phyloP scores from a whole-genome alignment of 495 filamentous ascomycete species.

The Tuber magnatum region DNA sequence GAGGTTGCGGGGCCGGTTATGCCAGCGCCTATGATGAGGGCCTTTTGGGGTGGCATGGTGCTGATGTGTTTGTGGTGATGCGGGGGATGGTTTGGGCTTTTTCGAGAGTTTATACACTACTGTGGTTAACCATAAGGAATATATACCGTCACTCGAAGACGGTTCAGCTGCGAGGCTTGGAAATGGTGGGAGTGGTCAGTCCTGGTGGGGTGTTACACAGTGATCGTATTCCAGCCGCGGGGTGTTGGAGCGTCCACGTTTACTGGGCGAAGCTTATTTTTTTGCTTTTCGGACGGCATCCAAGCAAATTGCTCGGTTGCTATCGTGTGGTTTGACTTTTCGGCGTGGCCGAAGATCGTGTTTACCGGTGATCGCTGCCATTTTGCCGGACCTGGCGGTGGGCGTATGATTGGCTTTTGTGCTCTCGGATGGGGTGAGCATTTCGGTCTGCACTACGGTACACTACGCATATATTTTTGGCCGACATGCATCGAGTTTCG shows the following conservation, averaged over 20 bases:
- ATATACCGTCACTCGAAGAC: background rate
- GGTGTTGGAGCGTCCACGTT: background rate
- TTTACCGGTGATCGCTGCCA: background rate
- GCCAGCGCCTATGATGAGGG: background rate
- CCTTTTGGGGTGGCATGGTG: background rate
- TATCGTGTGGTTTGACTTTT: background rate
- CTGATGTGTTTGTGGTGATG: background rate
- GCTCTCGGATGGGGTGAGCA: background rate
- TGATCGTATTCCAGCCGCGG: background rate
- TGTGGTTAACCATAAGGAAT: background rate
- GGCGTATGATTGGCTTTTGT: background rate
- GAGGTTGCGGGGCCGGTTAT: constrained; percentile 49
- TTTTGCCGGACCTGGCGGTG: background rate
- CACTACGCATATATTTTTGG: background rate
- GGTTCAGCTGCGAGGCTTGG: background rate
- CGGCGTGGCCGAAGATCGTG: background rate
- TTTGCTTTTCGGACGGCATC: background rate
- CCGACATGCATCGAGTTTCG: background rate
- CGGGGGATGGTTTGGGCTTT: background rate
- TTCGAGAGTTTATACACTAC: background rate
- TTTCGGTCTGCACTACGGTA: background rate
- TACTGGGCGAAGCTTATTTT: background rate
- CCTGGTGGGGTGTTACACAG: background rate
- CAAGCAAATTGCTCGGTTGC: background rate
- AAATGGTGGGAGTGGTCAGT: background rate